phyloP scores from a whole-genome alignment of 345 rosid species.

The Pistacia atlantica region DNA sequence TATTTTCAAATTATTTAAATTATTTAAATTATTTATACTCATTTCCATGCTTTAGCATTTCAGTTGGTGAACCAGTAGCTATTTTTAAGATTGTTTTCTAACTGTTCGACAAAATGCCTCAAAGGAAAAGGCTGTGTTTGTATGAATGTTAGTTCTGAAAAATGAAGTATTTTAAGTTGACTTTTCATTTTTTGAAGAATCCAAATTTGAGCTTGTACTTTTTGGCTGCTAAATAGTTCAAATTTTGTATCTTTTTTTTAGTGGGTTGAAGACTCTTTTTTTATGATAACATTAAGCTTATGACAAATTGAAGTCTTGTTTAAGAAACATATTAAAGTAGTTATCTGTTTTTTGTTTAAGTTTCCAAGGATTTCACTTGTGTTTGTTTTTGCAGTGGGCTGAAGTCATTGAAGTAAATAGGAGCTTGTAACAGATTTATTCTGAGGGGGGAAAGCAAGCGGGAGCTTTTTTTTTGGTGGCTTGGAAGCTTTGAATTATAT shows the following conservation, averaged over 20 bases:
- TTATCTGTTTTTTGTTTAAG: not conserved
- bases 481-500: not conserved
- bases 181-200: not conserved
- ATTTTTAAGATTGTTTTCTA: not conserved
- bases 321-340: not conserved
- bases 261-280: not conserved
- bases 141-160: not conserved
- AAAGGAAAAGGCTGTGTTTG: not conserved
- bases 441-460: not conserved
- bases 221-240: not conserved
- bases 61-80: not conserved
- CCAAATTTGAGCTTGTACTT: not conserved
- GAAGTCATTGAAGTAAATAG: not conserved
- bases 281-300: not conserved
- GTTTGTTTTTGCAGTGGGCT: not conserved
- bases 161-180: not conserved
- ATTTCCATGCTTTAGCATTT: not conserved
- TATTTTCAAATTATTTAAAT: too few species aligned
- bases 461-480: not conserved
- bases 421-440: not conserved
- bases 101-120: slow-evolving; percentile 36
- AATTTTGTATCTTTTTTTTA: not conserved
- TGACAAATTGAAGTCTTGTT: too few species aligned
- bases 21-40: not conserved
- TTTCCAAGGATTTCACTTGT: not conserved